Evolutionary conservation across 192 early-diverging fungal genomes (phyloP), one percentile per base, ranked within the genome.

Genomic region (Phlyctochytrium arcticum): DNA sequence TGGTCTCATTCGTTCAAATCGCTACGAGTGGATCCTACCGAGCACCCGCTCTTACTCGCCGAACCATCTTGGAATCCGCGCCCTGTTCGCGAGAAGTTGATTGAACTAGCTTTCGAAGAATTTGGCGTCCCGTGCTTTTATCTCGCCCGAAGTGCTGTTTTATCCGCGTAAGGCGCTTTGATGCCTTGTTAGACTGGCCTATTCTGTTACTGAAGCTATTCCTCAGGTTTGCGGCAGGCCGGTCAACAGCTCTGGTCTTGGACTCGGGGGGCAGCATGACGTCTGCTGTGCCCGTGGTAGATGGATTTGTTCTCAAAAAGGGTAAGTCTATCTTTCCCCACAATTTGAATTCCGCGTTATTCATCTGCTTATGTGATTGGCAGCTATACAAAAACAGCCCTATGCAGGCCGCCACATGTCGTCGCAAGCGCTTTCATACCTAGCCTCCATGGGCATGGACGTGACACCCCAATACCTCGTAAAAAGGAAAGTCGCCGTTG

Each of bases 291-390:
- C 94, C 97, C n/a, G 97, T 99, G 12, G 90, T 88, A 66, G 97
- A 99, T 67, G 97, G 97, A 32, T 98, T 88, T 69, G 92, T 94
- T 17, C 71, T 99, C 37, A 94, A 92, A 67, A 96, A 97, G 76
- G 91, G 88, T 70, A 49, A 58, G 46, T 47, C 31, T 23, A 44
- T 34, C n/a, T n/a, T n/a, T n/a, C n/a, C n/a, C n/a, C 27, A 31
- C n/a, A 39, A n/a, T n/a, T n/a, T n/a, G n/a, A n/a, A n/a, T n/a
- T n/a, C n/a, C n/a, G n/a, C n/a, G n/a, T n/a, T n/a, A n/a, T n/a
- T n/a, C n/a, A n/a, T n/a, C n/a, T n/a, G n/a, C n/a, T n/a, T n/a
- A n/a, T n/a, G n/a, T n/a, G n/a, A n/a, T n/a, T n/a, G 7, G 12
- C 42, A 78, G 77, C 58, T 17, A 74, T 91, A 46, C 77, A 83